Base-by-base conservation (phyloP, 805 yeast genomes). In the Wickerhamomyces rabaulensis region DNA sequence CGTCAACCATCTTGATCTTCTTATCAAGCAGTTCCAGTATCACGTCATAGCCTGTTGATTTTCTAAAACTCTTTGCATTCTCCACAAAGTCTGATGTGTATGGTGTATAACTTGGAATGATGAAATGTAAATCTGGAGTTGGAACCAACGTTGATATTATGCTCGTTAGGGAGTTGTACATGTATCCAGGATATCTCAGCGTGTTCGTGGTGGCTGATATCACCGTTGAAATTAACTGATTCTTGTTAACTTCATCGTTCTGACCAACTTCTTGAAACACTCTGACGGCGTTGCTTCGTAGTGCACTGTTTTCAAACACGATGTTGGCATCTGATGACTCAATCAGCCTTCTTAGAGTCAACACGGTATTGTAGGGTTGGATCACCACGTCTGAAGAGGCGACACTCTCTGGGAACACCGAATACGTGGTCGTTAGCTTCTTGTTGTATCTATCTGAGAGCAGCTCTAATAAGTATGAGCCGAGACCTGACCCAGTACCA, bases 401-500 rank as follows among this genome's bases (percentile, higher is more conserved):
- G 46, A 79, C 82, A 41, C 81, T 77, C 31, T 76, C 78, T 1
- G 96, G 96, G 60, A 94, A 91, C 2, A 94, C 85, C 41, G 94
- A 87, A 57, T 85, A 87, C 0, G 98, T 89, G 48, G 87, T 87
- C 9, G 87, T 70, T 42, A 94, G 66, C 59, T 90, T 92, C 63
- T 91, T 91, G 43, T 85, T 80, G 62, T 81, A 92, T 45, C 89
- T 70, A 62, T 94, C 99, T 47, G 80, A 79, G 47, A 95, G 64
- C 15, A 80, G 70, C 62, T 94, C 97, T 35, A 94, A 66, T 39
- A 94, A 55, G 47, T 78, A 77, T 0, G 96, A 87, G 1, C 99
- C 99, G 33, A 90, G 79, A 3, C 99, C 99, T 0, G 97, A 87
- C 0, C 99, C 99, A 0, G 99, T 94, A 36, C 99, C 99, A 33